Evolutionary conservation across 2,329 filamentous ascomycete species (phyloP).

Genomic region (Diaporthe nobilis): DNA sequence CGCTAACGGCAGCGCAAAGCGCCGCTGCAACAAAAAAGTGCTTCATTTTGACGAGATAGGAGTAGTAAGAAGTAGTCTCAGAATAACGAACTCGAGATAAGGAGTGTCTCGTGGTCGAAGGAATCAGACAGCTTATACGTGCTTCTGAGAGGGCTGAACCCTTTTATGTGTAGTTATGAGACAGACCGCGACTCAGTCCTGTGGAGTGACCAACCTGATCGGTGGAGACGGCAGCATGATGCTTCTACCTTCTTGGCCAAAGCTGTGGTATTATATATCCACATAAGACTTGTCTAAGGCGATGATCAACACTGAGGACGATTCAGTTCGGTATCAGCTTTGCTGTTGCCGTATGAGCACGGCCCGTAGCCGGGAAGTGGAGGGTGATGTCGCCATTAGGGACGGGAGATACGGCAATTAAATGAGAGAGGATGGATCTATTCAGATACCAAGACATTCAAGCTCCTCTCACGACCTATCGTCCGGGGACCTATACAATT

Average conservation of each 20-base stretch:
- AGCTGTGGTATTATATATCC: neutral
- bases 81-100: neutral
- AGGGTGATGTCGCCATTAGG: neutral
- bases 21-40: neutral
- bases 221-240: neutral
- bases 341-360: neutral
- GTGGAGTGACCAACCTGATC: constrained; percentile 7
- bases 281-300: neutral
- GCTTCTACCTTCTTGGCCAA: neutral
- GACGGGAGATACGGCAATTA: too few species aligned
- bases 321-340: constrained; percentile 3
- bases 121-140: too few species aligned
- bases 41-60: neutral
- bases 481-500: neutral
- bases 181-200: constrained; percentile 12
- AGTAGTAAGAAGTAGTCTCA: neutral
- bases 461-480: neutral
- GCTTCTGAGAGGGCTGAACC: neutral
- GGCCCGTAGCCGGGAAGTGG: neutral
- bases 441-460: neutral
- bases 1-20: neutral
- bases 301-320: constrained; percentile 1
- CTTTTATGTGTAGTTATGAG: neutral
- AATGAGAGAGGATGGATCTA: neutral
- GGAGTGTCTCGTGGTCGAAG: too few species aligned